Evolutionary conservation across 768 basidiomycete genomes (phyloP), one percentile per base, ranked within the genome.

Genomic region (Termitomyces sp.): DNA sequence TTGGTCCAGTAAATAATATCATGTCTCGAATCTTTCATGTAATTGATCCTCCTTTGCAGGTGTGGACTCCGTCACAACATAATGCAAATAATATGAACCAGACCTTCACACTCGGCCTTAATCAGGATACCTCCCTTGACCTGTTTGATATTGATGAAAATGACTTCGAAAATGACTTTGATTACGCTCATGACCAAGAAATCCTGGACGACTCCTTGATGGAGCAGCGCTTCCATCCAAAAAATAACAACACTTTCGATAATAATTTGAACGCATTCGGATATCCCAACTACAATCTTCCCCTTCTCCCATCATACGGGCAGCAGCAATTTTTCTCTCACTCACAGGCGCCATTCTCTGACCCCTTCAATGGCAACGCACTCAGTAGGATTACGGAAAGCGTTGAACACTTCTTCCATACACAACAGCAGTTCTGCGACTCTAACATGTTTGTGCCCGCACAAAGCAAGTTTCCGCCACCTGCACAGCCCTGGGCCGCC

Each of bases 61-160:
- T 73, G 40, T 67, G 69, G 21, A 71, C 69, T 37, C 71, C 67
- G 11, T 65, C 70, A 23, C 69, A 69, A 56, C 45, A 47, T 23
- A 58, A 58, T 32, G 29, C 45, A 47, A 68, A 75, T 34, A 61
- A 53, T 17, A 54, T 60, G 44, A 65, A 65, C 45, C 56, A 60
- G 49, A 67, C 55, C 56, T 70, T 72, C 58, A 76, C 70, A 58
- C 59, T 72, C 47, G 69, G 70, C 40, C 58, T 74, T 29, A 73
- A 72, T 53, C 70, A 70, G 66, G 79, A 78, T 63, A 72, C 78
- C 65, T 73, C 76, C 64, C 62, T 78, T 41, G 82, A 88, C 37
- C 73, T 89, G 56, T 90, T 87, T 66, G 85, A 90, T 65, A 89
- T 90, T 59, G 83, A 88, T 63, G 89, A 90, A 68, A 84, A 85